Evolutionary conservation across 495 filamentous ascomycete species (phyloP).

Genomic region (Trichocladium antarcticum): DNA sequence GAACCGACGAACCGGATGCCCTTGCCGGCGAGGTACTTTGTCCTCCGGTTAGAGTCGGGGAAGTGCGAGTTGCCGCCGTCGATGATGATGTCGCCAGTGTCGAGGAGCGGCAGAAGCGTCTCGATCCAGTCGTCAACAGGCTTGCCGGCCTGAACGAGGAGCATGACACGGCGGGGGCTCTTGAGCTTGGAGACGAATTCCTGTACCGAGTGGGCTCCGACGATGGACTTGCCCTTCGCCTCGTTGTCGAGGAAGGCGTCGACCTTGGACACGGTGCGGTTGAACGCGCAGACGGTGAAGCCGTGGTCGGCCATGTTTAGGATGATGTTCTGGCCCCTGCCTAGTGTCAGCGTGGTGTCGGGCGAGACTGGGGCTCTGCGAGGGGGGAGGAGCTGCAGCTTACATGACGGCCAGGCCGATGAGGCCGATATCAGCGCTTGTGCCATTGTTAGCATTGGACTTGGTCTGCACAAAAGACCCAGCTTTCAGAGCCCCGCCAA

Average conservation of each 20-base stretch:
- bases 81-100: conserved; percentile 95
- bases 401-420: conserved; percentile 99
- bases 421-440: conserved; percentile 85
- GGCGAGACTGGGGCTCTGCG: conserved; percentile 1
- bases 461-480: conserved; percentile 22
- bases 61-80: conserved; percentile 99
- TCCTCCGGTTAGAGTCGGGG: conserved; percentile 96
- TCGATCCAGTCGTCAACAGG: conserved; percentile 98
- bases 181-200: conserved; percentile 95
- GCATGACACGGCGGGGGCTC: conserved; percentile 90
- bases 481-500: conserved; percentile 46
- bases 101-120: conserved; percentile 76
- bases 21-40: conserved; percentile 71
- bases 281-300: conserved; percentile 93
- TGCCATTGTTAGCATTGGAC: conserved; percentile 39
- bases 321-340: conserved; percentile 82
- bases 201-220: conserved; percentile 86
- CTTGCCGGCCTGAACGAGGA: conserved; percentile 95
- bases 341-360: conserved; percentile 1
- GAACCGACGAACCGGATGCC: conserved; percentile 91
- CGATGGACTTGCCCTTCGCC: conserved; percentile 86
- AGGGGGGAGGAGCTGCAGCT: conserved; percentile 19
- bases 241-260: conserved; percentile 89
- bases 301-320: conserved; percentile 94
- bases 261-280: conserved; percentile 96